Evolutionary conservation across 176 grass and related monocot species (phyloP), one percentile per base, ranked within the genome.

Genomic region (Aegilops umbellulata): DNA sequence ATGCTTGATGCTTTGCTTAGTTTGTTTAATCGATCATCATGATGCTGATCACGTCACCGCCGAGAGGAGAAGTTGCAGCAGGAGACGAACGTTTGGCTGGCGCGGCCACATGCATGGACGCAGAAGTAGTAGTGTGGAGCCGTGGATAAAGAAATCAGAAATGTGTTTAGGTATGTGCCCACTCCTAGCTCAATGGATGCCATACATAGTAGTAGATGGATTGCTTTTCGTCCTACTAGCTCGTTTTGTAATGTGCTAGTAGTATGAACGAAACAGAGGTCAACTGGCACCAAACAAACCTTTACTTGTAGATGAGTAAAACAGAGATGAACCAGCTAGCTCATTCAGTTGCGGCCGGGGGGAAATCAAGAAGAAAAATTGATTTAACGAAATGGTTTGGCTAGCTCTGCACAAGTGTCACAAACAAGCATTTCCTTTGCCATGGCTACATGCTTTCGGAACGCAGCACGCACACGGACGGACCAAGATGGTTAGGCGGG

Each of bases 211-310:
- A n/a, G 4, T 2, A 4, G 12, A 61, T 82, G 32, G 67, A 20
- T 69, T 69, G 46, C 16, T 69, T 10, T 70, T 3, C 34, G 12
- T 14, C 4, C 67, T 0, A 6, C 16, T 7, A 17, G 32, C 4
- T 74, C 17, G 41, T 64, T 13, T 12, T 29, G 16, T 11, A 24
- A 15, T 47, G 68, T 30, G 64, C 39, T 42, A 39, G 8, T 58
- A 34, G 16, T n/a, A n/a, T n/a, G 12, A 80, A 74, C 39, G 75
- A 65, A 80, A 51, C 75, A 78, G 7, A 24, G 57, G 75, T 89
- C 81, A 89, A 62, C 25, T n/a, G n/a, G n/a, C n/a, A n/a, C n/a
- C n/a, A n/a, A n/a, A n/a, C n/a, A n/a, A n/a, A n/a, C n/a, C n/a
- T n/a, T n/a, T n/a, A n/a, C n/a, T n/a, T n/a, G n/a, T n/a, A n/a